phyloP scores from a whole-genome alignment of 345 rosid genomes.

The Eucalyptus decipiens region DNA sequence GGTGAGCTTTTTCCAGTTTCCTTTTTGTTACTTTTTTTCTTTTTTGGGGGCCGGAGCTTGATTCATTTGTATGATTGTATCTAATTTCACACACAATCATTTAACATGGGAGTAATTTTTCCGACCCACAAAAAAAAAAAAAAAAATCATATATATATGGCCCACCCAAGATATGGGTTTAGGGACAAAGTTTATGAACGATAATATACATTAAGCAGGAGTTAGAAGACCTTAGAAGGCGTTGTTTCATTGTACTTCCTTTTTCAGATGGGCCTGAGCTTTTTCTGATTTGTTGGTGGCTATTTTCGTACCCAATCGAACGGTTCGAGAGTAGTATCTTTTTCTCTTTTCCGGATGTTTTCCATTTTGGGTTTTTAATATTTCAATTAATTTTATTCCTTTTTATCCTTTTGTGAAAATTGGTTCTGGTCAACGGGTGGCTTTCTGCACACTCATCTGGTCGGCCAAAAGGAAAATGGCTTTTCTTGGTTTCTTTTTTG shows the following conservation, averaged over 20 bases:
- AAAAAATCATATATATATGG: background rate
- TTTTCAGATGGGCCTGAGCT: background rate
- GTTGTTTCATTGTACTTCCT: background rate
- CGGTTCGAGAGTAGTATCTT: background rate
- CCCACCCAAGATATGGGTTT: background rate
- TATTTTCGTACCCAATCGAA: background rate
- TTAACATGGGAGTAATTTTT: background rate
- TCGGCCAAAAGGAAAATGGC: background rate
- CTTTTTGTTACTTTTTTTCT: background rate
- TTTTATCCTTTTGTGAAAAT: background rate
- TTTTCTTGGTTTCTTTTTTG: background rate
- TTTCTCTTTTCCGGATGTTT: background rate
- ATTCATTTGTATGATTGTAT: no score
- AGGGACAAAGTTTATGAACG: no score
- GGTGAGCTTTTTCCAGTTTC: background rate
- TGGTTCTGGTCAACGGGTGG: background rate
- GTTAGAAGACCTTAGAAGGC: no score
- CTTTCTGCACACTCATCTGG: background rate
- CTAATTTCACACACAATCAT: background rate
- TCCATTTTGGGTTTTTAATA: background rate
- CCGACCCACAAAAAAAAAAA: background rate
- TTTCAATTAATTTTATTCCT: background rate
- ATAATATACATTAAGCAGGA: no score
- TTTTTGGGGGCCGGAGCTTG: background rate
- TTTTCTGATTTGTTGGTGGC: background rate